Percentiles rank a stretch among this genome's conserved stretches.
These are phyloP conservation scores for Discostella stelligeroides DNA, from an alignment of 108 stramenopile genomes.

Conservation along the genomic window DNA sequence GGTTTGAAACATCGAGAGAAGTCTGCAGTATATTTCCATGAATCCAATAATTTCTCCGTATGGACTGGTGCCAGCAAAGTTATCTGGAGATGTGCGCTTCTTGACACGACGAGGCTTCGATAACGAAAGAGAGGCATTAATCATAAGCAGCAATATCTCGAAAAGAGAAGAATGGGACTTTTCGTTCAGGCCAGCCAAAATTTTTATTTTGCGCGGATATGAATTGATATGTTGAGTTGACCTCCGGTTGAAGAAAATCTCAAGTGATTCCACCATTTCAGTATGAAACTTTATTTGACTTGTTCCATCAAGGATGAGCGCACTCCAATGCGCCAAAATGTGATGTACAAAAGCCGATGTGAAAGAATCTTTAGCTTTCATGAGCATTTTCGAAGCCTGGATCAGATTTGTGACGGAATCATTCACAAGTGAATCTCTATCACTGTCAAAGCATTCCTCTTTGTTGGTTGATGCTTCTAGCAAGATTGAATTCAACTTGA, in stretches of 20 bases:
- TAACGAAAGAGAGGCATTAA: constrained; percentile 28
- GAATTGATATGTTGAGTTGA: constrained; percentile 4
- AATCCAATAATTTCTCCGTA: constrained; percentile 22
- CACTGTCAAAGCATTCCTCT: constrained; percentile 3
- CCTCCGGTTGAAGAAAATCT: constrained; percentile 2
- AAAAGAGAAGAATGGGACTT: constrained; percentile 32
- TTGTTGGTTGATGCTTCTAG: constrained; percentile 2
- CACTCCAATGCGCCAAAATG: constrained; percentile 39
- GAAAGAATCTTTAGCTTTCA: constrained; percentile 22
- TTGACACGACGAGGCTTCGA: constrained; percentile 23
- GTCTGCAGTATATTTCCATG: constrained; percentile 23
- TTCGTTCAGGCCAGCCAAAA: constrained; percentile 26
- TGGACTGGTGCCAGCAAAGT: constrained; percentile 11
- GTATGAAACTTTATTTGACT: constrained; percentile 16
- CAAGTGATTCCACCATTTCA: constrained; percentile 24
- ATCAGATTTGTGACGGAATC: constrained; percentile 23
- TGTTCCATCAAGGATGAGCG: constrained; percentile 18
- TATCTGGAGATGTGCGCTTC: not conserved
- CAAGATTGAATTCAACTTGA: constrained; percentile 26
- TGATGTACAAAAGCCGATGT: constrained; percentile 31
- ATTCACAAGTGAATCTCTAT: constrained; percentile 10
- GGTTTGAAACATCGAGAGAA: constrained; percentile 15
- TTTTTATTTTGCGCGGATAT: constrained; percentile 1
- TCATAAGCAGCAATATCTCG: constrained; percentile 35
- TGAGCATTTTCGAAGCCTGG: constrained; percentile 23